These are phyloP conservation scores for Acanthamoeba lenticulata DNA, from an alignment of 208 protist species.

Conservation along the genomic window DNA sequence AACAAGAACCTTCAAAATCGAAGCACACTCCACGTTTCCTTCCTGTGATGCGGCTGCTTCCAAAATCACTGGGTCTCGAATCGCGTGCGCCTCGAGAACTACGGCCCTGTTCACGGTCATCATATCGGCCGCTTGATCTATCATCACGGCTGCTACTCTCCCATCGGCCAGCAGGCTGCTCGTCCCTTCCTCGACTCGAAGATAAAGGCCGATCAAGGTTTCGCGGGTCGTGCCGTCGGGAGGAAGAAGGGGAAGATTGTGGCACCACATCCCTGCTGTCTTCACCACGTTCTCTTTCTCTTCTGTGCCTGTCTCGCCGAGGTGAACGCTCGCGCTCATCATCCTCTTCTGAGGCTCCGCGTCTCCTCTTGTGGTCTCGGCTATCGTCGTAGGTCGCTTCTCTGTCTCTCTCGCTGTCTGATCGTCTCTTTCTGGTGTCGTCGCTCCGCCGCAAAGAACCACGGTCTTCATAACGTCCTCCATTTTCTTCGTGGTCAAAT, in stretches of 20 bases:
- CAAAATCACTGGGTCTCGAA: not conserved
- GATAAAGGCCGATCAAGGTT: not conserved
- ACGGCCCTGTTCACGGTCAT: not conserved
- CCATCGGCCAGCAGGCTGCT: not conserved
- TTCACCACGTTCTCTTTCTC: not conserved
- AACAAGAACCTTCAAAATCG: slow-evolving; percentile 38
- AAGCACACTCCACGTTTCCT: slow-evolving; percentile 7
- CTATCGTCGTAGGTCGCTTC: not conserved
- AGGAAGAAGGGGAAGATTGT: not conserved
- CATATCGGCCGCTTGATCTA: not conserved
- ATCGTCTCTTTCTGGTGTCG: slow-evolving; percentile 1
- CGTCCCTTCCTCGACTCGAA: not conserved
- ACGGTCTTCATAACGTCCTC: not conserved
- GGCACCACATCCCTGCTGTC: not conserved
- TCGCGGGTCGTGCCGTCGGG: not conserved
- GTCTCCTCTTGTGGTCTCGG: slow-evolving; percentile 27
- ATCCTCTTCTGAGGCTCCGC: not conserved
- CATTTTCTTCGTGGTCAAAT: not conserved
- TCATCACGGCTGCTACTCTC: not conserved
- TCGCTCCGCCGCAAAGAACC: not conserved
- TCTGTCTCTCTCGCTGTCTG: not conserved
- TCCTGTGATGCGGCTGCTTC: not conserved
- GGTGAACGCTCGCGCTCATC: not conserved
- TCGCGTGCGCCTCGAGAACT: not conserved
- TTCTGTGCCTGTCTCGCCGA: not conserved